A percentile compares a stretch with the other conserved stretches of the same genome.
Conservation (phyloP, 768 basidiomycete species). For the Rubroboletus pulcherrimus region DNA sequence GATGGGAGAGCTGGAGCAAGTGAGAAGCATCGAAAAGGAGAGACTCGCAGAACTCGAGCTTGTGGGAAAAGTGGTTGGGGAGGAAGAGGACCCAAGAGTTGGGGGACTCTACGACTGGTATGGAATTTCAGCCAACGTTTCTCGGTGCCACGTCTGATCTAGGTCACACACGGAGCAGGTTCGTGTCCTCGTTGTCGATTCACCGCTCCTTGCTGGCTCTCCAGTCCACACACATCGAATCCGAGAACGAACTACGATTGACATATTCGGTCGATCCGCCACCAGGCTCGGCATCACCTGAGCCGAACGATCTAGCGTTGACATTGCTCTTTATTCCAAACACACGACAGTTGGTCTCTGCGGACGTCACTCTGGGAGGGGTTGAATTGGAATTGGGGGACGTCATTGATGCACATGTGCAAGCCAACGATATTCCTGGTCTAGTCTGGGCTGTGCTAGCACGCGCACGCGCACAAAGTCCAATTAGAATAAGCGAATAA, state of each 20-base stretch:
- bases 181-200: constrained; percentile 59
- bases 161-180: constrained; percentile 43
- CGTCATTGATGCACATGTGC: constrained; percentile 57
- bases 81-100: constrained; percentile 62
- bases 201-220: constrained; percentile 63
- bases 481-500: background rate
- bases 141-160: background rate
- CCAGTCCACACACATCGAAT: constrained; percentile 51
- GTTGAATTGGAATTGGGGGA: constrained; percentile 55
- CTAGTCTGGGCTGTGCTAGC: constrained; percentile 59
- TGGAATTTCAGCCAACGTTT: constrained; percentile 17
- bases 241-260: constrained; percentile 76
- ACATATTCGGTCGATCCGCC: constrained; percentile 51
- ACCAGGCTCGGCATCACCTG: constrained; percentile 18
- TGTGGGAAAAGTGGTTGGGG: constrained; percentile 44
- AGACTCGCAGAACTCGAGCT: constrained; percentile 52
- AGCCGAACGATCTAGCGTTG: constrained; percentile 42
- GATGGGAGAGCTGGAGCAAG: constrained; percentile 51
- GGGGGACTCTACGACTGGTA: constrained; percentile 71
- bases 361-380: constrained; percentile 51
- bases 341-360: constrained; percentile 61
- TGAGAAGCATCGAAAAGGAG: constrained; percentile 66
- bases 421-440: constrained; percentile 61
- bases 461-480: constrained; percentile 31
- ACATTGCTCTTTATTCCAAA: constrained; percentile 67